Percentiles rank a stretch among this genome's conserved stretches.
phyloP scores from a whole-genome alignment of 225 moss, liverwort and hornwort genomes.

The Marchantia polymorpha region DNA sequence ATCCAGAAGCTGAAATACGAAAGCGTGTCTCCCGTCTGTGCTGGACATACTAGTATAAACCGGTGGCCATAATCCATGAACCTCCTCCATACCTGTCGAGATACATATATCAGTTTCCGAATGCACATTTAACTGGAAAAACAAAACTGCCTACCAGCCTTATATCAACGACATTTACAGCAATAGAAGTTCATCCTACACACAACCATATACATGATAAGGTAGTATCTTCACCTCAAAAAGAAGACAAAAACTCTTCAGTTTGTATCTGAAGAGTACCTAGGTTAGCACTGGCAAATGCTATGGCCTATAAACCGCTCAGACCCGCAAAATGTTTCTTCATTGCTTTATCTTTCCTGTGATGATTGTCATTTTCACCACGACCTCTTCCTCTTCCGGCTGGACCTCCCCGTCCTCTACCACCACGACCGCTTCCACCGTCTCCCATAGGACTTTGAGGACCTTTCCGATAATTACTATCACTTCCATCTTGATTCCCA shows the following conservation, averaged over 20 bases:
- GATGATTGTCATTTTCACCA: conserved; percentile 60
- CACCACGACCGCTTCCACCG: conserved; percentile 54
- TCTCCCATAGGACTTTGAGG: conserved; percentile 14
- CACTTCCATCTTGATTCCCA: conserved; percentile 42
- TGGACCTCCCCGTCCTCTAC: conserved; percentile 56
- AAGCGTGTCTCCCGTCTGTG: not conserved
- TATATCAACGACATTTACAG: not conserved
- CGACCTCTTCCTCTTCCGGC: conserved; percentile 48
- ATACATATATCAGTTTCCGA: not conserved
- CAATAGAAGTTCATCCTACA: not conserved
- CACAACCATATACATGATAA: not conserved
- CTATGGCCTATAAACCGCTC: conserved; percentile 46
- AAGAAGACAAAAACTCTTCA: not conserved
- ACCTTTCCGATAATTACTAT: conserved; percentile 18
- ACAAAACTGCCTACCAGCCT: not conserved
- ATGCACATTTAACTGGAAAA: not conserved
- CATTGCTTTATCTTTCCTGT: conserved; percentile 85
- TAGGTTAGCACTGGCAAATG: not conserved
- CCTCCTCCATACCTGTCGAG: not conserved
- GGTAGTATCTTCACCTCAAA: not conserved
- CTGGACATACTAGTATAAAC: not conserved
- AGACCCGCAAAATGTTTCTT: conserved; percentile 86
- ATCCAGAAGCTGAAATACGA: not conserved
- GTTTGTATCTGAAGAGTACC: not conserved
- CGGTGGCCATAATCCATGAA: not conserved